Percentiles rank a stretch among this genome's conserved stretches.
Conservation (phyloP, 768 basidiomycete genomes). For the Mycena maculata region DNA sequence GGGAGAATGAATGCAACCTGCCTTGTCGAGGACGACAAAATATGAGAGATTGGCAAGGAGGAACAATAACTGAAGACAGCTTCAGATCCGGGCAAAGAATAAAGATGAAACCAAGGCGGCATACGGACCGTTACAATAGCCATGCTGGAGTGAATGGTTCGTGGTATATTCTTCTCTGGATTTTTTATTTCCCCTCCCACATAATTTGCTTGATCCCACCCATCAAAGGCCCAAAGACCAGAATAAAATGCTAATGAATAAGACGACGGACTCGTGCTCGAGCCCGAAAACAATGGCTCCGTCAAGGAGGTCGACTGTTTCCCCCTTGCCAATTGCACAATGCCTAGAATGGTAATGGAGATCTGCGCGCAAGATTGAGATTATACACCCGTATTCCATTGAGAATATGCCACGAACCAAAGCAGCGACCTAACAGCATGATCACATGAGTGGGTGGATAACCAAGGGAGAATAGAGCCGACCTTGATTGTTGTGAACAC, state of each 20-base stretch:
- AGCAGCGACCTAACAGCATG: constrained; percentile 63
- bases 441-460: neutral
- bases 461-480: constrained; percentile 8
- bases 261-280: constrained; percentile 81
- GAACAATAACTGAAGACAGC: constrained; percentile 69
- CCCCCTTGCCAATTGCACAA: constrained; percentile 80
- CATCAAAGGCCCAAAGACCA: constrained; percentile 95
- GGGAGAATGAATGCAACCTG: constrained; percentile 37
- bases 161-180: constrained; percentile 87
- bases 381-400: neutral
- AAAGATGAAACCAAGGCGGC: constrained; percentile 14
- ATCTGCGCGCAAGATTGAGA: constrained; percentile 54
- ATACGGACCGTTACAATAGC: constrained; percentile 73
- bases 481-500: constrained; percentile 93
- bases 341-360: constrained; percentile 80
- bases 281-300: constrained; percentile 75
- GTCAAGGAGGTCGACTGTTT: constrained; percentile 75
- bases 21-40: constrained; percentile 92
- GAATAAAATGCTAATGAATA: constrained; percentile 97
- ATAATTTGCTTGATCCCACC: constrained; percentile 95
- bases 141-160: constrained; percentile 94
- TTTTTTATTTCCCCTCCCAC: constrained; percentile 90
- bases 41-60: constrained; percentile 89
- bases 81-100: constrained; percentile 22
- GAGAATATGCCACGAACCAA: constrained; percentile 58